A percentile compares a stretch with the other conserved stretches of the same genome.
phyloP scores from a whole-genome alignment of 73 alveolate genomes.

The Paramecium bursaria region DNA sequence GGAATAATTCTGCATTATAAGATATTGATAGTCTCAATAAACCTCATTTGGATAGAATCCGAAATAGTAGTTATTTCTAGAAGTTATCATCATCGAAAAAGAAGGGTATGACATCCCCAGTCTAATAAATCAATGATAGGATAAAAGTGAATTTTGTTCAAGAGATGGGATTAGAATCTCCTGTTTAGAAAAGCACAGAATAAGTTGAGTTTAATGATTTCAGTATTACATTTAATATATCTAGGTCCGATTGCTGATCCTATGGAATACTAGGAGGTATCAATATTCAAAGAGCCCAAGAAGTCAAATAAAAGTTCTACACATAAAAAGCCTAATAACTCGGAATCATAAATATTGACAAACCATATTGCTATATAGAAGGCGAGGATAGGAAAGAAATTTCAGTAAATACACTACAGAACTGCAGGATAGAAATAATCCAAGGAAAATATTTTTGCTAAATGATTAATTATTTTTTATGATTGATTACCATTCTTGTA shows the following conservation, averaged over 20 bases:
- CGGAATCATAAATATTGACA: conserved; percentile 5
- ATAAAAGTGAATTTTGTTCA: conserved; percentile 30
- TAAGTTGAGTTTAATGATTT: conserved; percentile 53
- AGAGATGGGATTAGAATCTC: conserved; percentile 61
- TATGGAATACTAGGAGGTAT: conserved; percentile 47
- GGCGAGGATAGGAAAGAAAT: conserved; percentile 46
- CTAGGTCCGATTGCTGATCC: conserved; percentile 64
- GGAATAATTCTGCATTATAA: not conserved
- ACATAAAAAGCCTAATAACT: conserved; percentile 11
- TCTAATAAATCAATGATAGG: conserved; percentile 41
- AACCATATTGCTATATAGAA: conserved; percentile 52
- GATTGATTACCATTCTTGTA: no score
- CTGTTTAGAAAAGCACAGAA: conserved; percentile 30
- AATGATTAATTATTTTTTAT: conserved; percentile 11
- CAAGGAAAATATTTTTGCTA: conserved; percentile 15
- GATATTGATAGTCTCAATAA: not conserved
- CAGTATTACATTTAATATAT: conserved; percentile 1
- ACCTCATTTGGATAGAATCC: not conserved
- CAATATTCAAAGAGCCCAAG: not conserved
- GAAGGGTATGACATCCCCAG: conserved; percentile 33
- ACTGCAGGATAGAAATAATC: conserved; percentile 23
- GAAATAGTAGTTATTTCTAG: not conserved
- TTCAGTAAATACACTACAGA: conserved; percentile 29
- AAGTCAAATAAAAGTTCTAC: not conserved
- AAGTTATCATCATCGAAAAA: not conserved